Evolutionary conservation across 768 basidiomycete species (phyloP), one percentile per base, ranked within the genome.

Genomic region (Kockovaella imperatae): DNA sequence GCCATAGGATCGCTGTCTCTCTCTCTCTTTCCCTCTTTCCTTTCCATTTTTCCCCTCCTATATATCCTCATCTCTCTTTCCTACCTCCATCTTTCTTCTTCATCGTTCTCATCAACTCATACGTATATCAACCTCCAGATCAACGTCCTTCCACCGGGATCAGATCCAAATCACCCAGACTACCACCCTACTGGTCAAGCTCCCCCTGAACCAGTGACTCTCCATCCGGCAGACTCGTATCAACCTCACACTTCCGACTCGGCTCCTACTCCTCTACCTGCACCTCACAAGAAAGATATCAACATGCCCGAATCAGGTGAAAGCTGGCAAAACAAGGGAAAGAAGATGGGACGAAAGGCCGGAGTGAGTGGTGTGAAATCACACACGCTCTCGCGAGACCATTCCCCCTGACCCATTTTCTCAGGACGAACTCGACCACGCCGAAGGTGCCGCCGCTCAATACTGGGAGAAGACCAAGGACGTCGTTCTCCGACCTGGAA

Each of bases 401-500:
- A 47, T 47, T 0, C 32, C 47, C 4, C 49, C 15, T 15, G 1
- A 32, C 35, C 23, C 34, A 8, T 40, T 7, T 14, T 10, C 28
- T 7, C 25, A 63, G 61, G 55, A 47, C 38, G 67, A 70, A 34
- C 40, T 71, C 21, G 45, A 67, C 32, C 52, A 64, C 23, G 69
- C 62, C 26, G 69, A 71, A 49, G 53, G 44, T 38, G 55, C 50
- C 32, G 47, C 61, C 31, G 65, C 49, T 13, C 54, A 55, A 13
- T 71, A 71, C 57, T 62, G 57, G 54, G 75, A 76, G 25, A 80
- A 82, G 62, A 76, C 77, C 24, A 63, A 72, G 43, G 75, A 80
- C 47, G 57, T 77, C 56, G 58, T 86, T 21, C 71, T 86, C 50
- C 76, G 79, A 24, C 84, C 84, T 13, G 79, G 79, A 21, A 79